These are phyloP conservation scores for Xylariaceae sp. DNA, from an alignment of 2,329 filamentous ascomycete genomes.

Conservation along the genomic window DNA sequence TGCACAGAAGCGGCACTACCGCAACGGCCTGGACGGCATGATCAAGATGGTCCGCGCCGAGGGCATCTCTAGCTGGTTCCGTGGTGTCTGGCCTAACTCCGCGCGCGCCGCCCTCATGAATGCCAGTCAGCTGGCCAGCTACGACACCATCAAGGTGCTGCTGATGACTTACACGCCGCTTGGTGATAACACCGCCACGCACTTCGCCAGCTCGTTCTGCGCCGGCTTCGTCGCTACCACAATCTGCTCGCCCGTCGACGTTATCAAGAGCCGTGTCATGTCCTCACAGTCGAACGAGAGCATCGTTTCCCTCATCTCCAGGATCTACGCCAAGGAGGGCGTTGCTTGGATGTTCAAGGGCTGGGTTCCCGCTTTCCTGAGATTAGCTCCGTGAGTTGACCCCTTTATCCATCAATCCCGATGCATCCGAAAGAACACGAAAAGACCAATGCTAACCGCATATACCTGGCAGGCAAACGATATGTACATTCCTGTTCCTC, in stretches of 20 bases:
- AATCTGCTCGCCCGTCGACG: slow-evolving; percentile 78
- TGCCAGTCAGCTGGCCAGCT: slow-evolving; percentile 74
- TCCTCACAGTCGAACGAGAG: slow-evolving; percentile 51
- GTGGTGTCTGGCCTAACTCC: slow-evolving; percentile 79
- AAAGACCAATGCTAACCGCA: neutral
- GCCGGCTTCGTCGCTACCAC: slow-evolving; percentile 81
- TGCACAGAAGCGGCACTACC: slow-evolving; percentile 77
- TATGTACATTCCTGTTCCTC: slow-evolving; percentile 80
- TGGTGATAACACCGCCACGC: slow-evolving; percentile 65
- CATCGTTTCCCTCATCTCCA: slow-evolving; percentile 55
- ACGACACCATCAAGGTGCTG: slow-evolving; percentile 73
- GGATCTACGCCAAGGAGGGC: slow-evolving; percentile 67
- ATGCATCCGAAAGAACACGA: neutral
- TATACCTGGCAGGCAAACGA: slow-evolving; percentile 57
- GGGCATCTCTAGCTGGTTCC: slow-evolving; percentile 69
- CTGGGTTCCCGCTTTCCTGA: slow-evolving; percentile 72
- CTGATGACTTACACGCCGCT: slow-evolving; percentile 63
- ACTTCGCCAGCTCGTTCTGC: slow-evolving; percentile 71
- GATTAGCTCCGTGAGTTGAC: slow-evolving; percentile 55
- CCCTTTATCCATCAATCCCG: neutral
- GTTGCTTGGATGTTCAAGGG: slow-evolving; percentile 82
- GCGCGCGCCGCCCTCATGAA: slow-evolving; percentile 84
- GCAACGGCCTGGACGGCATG: slow-evolving; percentile 80
- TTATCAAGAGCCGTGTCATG: slow-evolving; percentile 88
- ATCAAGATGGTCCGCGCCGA: slow-evolving; percentile 83